phyloP scores from a whole-genome alignment of 371 early-diverging fungal genomes.

The Dinochytrium kinnereticum region DNA sequence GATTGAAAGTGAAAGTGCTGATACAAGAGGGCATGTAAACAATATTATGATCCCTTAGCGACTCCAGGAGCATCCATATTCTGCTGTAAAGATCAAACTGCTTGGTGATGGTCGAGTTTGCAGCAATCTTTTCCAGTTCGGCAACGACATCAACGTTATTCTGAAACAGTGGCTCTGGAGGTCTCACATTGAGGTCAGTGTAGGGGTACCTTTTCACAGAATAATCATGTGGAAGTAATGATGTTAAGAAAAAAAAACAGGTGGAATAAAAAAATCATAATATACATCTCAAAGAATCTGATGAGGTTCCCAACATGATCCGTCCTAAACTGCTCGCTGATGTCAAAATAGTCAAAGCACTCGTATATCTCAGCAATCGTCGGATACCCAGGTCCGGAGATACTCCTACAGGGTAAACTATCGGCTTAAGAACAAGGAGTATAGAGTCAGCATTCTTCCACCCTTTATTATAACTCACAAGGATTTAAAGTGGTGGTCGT shows the following conservation, averaged over 20 bases:
- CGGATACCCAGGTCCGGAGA: too few species aligned
- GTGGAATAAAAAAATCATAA: too few species aligned
- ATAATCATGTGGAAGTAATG: not conserved
- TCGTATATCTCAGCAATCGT: not conserved
- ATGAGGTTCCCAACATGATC: not conserved
- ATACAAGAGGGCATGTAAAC: not conserved
- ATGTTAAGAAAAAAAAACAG: not conserved
- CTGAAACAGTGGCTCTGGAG: not conserved
- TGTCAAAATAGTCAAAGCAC: not conserved
- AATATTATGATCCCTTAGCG: not conserved
- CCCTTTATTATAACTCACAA: too few species aligned
- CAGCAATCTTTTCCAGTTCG: not conserved
- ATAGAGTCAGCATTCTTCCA: too few species aligned
- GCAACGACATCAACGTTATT: not conserved
- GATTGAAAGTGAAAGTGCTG: not conserved
- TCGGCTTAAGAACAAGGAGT: too few species aligned
- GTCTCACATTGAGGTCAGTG: not conserved
- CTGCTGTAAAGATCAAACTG: not conserved
- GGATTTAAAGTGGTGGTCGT: too few species aligned
- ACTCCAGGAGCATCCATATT: not conserved
- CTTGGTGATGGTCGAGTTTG: not conserved
- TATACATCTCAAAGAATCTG: not conserved
- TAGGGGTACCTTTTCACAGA: not conserved
- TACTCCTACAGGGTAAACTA: too few species aligned
- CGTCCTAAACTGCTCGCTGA: not conserved